phyloP scores from a whole-genome alignment of 371 early-diverging fungal genomes.

The Rhizopus microsporus region DNA sequence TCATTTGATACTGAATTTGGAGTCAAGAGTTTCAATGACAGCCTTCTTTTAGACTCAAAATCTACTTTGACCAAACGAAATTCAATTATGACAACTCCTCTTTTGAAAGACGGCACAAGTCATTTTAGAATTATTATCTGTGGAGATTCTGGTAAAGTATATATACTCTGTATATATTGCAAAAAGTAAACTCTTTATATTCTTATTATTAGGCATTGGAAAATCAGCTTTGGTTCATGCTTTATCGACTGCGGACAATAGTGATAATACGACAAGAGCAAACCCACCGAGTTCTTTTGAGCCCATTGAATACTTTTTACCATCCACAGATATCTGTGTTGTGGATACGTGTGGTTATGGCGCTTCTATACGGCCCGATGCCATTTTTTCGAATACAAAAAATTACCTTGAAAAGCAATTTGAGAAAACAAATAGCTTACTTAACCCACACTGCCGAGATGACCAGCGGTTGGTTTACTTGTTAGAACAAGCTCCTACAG shows the following conservation, averaged over 20 bases:
- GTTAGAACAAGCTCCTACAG: conserved; percentile 18
- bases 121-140: conserved; percentile 55
- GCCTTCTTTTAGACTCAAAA: background rate
- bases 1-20: conserved; percentile 1
- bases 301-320: conserved; percentile 14
- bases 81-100: background rate
- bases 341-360: conserved; percentile 67
- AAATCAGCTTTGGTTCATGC: conserved; percentile 53
- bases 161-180: conserved; percentile 2
- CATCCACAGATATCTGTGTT: conserved; percentile 42
- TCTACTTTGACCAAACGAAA: background rate
- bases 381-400: conserved; percentile 32
- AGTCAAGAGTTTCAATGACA: conserved; percentile 3
- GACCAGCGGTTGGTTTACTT: conserved; percentile 13
- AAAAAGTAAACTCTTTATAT: background rate
- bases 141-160: conserved; percentile 56
- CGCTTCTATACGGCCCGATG: conserved; percentile 41
- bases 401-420: conserved; percentile 44
- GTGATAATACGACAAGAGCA: conserved; percentile 5
- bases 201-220: conserved; percentile 40
- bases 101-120: conserved; percentile 12
- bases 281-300: conserved; percentile 6
- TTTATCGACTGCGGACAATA: conserved; percentile 32
- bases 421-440: conserved; percentile 29
- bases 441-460: conserved; percentile 27